Evolutionary conservation across 1,139 yeast genomes (phyloP).

Genomic region (Geotrichum siamense): DNA sequence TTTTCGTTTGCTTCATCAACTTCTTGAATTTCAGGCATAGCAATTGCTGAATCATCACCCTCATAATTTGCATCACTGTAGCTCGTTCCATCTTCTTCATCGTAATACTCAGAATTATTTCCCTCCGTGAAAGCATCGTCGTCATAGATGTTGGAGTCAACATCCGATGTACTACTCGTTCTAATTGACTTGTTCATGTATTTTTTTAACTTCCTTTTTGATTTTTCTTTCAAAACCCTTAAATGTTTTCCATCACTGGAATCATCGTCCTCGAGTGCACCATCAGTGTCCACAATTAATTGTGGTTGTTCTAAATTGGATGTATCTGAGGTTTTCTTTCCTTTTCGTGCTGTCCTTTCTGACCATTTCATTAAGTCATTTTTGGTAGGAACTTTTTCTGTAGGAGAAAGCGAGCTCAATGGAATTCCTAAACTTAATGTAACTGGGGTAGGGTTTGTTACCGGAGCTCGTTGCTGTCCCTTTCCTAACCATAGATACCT

Average conservation of each 20-base stretch:
- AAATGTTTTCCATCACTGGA: slow-evolving; percentile 3
- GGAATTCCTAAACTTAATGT: slow-evolving; percentile 25
- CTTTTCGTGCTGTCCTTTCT: slow-evolving; percentile 12
- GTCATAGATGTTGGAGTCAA: slow-evolving; percentile 4
- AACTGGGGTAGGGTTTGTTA: slow-evolving; percentile 3
- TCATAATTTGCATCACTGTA: slow-evolving; percentile 1
- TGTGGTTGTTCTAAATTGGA: slow-evolving; percentile 1
- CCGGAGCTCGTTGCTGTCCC: slow-evolving; percentile 28
- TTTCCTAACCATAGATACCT: slow-evolving; percentile 46
- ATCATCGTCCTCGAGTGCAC: slow-evolving; percentile 7
- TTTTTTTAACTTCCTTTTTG: slow-evolving; percentile 6
- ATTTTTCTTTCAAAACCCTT: slow-evolving; percentile 1
- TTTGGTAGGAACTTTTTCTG: slow-evolving; percentile 13
- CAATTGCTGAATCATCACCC: slow-evolving; percentile 5
- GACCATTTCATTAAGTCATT: slow-evolving; percentile 18
- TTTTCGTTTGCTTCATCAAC: not conserved
- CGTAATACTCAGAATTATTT: slow-evolving; percentile 5
- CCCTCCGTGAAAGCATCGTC: slow-evolving; percentile 5
- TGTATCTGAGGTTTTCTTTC: not conserved
- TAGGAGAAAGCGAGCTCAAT: slow-evolving; percentile 21
- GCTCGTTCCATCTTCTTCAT: slow-evolving; percentile 7
- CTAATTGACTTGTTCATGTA: slow-evolving; percentile 12
- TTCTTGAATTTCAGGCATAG: not conserved
- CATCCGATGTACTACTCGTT: slow-evolving; percentile 1
- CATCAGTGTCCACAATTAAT: not conserved